Base-by-base conservation (phyloP, 768 basidiomycete species). In the Krasilnikovozyma curviuscula region DNA sequence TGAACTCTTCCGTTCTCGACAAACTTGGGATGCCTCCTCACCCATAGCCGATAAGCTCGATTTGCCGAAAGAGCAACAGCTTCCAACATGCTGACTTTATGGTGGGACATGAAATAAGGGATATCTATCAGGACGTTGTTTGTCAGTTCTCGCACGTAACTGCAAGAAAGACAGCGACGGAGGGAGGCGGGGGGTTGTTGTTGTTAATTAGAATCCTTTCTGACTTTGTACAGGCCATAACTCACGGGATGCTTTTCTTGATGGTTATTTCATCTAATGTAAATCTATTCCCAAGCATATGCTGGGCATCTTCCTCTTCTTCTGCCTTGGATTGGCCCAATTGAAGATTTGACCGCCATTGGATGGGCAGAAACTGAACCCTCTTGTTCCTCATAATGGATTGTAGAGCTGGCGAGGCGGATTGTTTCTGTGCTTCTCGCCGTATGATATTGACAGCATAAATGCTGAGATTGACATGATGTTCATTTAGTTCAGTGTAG, bases 361-460 rank as follows among this genome's bases (percentile, higher is more conserved):
- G 68, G 7, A 70, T 64, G 5, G 69, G 69, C 0, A 70, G 55
- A 34, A 70, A 66, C 50, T 68, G 67, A 2, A 65, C 61, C n/a
- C 67, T 60, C 8, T 66, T 57, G 37, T 66, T 57, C 3, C 68
- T 61, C 52, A 70, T 66, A 39, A 70, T 68, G 0, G 63, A 65
- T 5, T 61, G 55, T 2, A 70, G 54, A 18, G 68, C 68, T 5
- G 68, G 68, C 25, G 65, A 61, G 16, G 52, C 47, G 1, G 66
- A 55, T 55, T 70, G 69, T 43, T 64, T 66, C 65, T 66, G 52
- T 1, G 40, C 47, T 41, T 34, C 37, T 12, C 35, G 56, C 21
- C 57, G 44, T 2, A 31, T 28, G 7, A 13, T 38, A 34, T 40
- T 40, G 37, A 42, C 18, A 33, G 5, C 2, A 19, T 27, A 30